phyloP scores from a whole-genome alignment of 305 asterid species.

The Fraxinus paxiana region DNA sequence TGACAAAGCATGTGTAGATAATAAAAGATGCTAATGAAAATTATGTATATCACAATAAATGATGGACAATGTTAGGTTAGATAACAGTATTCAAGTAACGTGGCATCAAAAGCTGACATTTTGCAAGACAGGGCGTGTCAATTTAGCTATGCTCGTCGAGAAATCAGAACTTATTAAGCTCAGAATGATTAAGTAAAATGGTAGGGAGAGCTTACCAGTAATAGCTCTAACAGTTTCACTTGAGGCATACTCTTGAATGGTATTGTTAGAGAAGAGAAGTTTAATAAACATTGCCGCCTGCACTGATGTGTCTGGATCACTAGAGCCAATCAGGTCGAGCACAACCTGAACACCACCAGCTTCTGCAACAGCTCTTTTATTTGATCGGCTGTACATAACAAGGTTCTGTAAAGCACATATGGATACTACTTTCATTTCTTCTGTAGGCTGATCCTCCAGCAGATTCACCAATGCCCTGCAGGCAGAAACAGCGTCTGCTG shows the following conservation, averaged over 20 bases:
- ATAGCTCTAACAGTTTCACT: conserved; percentile 99
- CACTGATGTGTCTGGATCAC: conserved; percentile 89
- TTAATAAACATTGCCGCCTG: conserved; percentile 98
- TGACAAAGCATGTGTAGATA: neutral
- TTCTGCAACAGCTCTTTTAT: conserved; percentile 99
- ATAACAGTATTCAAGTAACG: neutral
- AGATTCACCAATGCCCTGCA: conserved; percentile 96
- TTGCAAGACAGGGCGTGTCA: neutral
- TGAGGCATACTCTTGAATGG: conserved; percentile 98
- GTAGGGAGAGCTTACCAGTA: conserved; percentile 57
- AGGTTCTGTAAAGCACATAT: conserved; percentile 96
- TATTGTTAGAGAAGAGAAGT: conserved; percentile 87
- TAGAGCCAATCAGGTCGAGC: conserved; percentile 89
- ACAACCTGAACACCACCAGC: conserved; percentile 99
- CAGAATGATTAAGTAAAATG: conserved; percentile 6
- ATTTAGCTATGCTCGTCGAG: neutral
- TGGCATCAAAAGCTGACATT: neutral
- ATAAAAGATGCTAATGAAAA: neutral
- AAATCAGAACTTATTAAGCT: neutral
- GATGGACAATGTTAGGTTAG: neutral
- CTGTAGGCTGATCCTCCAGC: conserved; percentile 99
- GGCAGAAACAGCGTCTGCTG: conserved; percentile 92
- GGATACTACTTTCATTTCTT: conserved; percentile 98
- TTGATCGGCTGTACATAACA: conserved; percentile 91
- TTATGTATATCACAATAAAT: neutral